Evolutionary conservation across 2,329 filamentous ascomycete genomes (phyloP).

Genomic region (Penicillium sp.): DNA sequence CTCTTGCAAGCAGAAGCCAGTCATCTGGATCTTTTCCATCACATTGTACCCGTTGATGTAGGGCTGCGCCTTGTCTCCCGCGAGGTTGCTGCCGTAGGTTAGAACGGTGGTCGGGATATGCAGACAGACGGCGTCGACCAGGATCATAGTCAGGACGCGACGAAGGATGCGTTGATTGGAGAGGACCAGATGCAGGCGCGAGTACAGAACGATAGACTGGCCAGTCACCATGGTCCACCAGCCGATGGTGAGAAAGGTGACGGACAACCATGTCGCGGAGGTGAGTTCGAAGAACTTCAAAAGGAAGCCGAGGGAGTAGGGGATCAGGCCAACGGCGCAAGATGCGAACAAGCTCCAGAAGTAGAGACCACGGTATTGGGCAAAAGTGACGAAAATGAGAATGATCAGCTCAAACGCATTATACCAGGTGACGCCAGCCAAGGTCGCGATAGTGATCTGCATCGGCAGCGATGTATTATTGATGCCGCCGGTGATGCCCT

Average conservation of each 20-base stretch:
- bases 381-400: constrained; percentile 55
- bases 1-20: constrained; percentile 61
- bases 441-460: constrained; percentile 50
- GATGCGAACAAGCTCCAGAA: constrained; percentile 56
- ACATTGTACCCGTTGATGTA: constrained; percentile 47
- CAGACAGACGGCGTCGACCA: constrained; percentile 48
- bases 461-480: constrained; percentile 39
- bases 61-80: constrained; percentile 2
- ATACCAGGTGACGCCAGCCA: constrained; percentile 55
- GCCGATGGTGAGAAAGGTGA: constrained; percentile 50
- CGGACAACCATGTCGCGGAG: constrained; percentile 40
- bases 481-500: constrained; percentile 46
- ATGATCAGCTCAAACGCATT: constrained; percentile 55
- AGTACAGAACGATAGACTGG: constrained; percentile 55
- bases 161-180: constrained; percentile 44
- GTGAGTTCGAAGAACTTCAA: constrained; percentile 52
- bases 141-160: constrained; percentile 52
- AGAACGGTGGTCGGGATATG: constrained; percentile 53
- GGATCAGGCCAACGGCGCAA: constrained; percentile 48
- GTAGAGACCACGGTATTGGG: constrained; percentile 51
- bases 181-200: constrained; percentile 54
- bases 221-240: constrained; percentile 56
- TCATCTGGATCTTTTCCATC: constrained; percentile 62
- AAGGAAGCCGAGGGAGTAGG: constrained; percentile 53
- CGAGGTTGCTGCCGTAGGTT: constrained; percentile 50